Percentiles rank a stretch among this genome's conserved stretches.
phyloP scores from a whole-genome alignment of 805 yeast species.

The Ogataea pini region DNA sequence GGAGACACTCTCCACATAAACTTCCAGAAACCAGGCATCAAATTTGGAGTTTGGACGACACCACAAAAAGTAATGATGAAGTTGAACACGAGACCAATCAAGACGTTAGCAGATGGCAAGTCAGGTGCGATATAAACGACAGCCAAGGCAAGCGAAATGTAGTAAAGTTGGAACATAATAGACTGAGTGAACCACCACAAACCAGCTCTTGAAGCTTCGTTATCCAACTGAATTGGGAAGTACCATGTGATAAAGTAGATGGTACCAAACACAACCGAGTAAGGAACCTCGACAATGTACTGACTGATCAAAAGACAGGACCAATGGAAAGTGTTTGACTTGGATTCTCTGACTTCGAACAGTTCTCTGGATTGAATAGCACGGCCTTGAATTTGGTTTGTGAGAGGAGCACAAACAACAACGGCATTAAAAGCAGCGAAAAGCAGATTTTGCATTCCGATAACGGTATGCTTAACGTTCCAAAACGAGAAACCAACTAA shows the following conservation, averaged over 20 bases:
- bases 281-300: constrained; percentile 60
- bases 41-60: constrained; percentile 55
- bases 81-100: constrained; percentile 55
- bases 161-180: constrained; percentile 46
- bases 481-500: constrained; percentile 61
- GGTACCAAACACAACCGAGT: constrained; percentile 49
- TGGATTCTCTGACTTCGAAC: constrained; percentile 69
- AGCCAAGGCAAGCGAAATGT: constrained; percentile 53
- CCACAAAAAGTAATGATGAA: constrained; percentile 69
- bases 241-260: constrained; percentile 45
- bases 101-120: constrained; percentile 64
- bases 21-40: constrained; percentile 82
- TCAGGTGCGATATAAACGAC: constrained; percentile 62
- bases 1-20: constrained; percentile 80
- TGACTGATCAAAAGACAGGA: constrained; percentile 55
- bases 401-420: constrained; percentile 56
- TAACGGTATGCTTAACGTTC: constrained; percentile 50
- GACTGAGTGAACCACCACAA: constrained; percentile 41
- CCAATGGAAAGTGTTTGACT: constrained; percentile 77
- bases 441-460: constrained; percentile 62
- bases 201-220: constrained; percentile 45
- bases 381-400: constrained; percentile 64
- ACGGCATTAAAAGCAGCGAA: constrained; percentile 55
- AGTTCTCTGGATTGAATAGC: constrained; percentile 60
- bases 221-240: constrained; percentile 38